A percentile compares a stretch with the other conserved stretches of the same genome.
Conservation (phyloP, 2,329 filamentous ascomycete genomes). For the Pyrenochaeta sp. region DNA sequence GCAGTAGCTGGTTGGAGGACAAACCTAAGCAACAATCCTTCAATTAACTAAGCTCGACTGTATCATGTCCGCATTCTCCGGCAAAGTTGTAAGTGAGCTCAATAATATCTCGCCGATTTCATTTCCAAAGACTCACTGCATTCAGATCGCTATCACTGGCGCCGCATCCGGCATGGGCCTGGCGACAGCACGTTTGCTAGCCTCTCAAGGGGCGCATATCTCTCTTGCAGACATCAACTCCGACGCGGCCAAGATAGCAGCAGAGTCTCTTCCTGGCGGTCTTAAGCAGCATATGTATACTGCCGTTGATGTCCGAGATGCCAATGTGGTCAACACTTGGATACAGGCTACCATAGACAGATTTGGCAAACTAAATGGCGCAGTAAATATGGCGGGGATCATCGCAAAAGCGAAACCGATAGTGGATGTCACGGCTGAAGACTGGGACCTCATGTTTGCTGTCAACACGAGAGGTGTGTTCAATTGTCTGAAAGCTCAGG, state of each 20-base stretch:
- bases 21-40: too few species aligned
- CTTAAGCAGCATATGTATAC: conserved; percentile 38
- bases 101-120: too few species aligned
- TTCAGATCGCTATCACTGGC: conserved; percentile 18
- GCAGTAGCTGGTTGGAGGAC: too few species aligned
- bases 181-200: conserved; percentile 54
- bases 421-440: conserved; percentile 36
- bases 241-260: conserved; percentile 49
- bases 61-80: conserved; percentile 5
- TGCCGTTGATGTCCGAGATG: conserved; percentile 56
- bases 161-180: conserved; percentile 56
- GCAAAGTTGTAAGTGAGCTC: conserved; percentile 7
- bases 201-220: conserved; percentile 49
- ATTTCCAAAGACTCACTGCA: neutral
- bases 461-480: conserved; percentile 49
- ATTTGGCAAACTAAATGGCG: conserved; percentile 49
- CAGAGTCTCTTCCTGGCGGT: conserved; percentile 28
- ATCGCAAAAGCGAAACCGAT: conserved; percentile 26
- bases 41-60: too few species aligned
- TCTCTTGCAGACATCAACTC: conserved; percentile 43
- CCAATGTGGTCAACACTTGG: conserved; percentile 49
- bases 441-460: conserved; percentile 48
- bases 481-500: conserved; percentile 32
- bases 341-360: conserved; percentile 46
- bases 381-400: conserved; percentile 54